A percentile compares a stretch with the other conserved stretches of the same genome.
phyloP scores from a whole-genome alignment of 2,329 filamentous ascomycete species.

The Hymenoscyphus albidus region DNA sequence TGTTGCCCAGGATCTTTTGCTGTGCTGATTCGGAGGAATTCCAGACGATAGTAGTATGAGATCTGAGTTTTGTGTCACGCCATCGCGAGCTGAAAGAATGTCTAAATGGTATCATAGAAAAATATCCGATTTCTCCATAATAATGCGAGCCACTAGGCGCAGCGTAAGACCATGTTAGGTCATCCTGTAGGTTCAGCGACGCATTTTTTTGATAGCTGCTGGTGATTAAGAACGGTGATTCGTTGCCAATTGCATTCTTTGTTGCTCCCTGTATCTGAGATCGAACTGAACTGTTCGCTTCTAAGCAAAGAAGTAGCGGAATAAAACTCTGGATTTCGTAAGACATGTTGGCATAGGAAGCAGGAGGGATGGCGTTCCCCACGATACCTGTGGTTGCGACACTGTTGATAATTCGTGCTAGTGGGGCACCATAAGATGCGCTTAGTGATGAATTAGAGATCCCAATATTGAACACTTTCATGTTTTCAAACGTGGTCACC shows the following conservation, averaged over 20 bases:
- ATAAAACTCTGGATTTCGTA: neutral
- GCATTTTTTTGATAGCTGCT: neutral
- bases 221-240: neutral
- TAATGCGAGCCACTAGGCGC: no score
- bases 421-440: neutral
- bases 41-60: neutral
- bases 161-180: neutral
- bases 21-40: neutral
- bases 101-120: neutral
- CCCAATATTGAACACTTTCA: neutral
- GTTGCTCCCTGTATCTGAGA: neutral
- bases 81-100: neutral
- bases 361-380: neutral
- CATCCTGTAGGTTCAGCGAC: neutral
- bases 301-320: neutral
- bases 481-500: neutral
- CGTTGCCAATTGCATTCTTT: neutral
- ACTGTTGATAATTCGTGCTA: neutral
- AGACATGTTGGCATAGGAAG: neutral
- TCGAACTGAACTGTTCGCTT: neutral
- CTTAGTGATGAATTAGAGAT: neutral
- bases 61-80: no score
- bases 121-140: neutral
- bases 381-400: neutral
- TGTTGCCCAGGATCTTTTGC: fast-evolving